Evolutionary conservation across 2,329 filamentous ascomycete genomes (phyloP).

Genomic region (Talaromyces sp.): DNA sequence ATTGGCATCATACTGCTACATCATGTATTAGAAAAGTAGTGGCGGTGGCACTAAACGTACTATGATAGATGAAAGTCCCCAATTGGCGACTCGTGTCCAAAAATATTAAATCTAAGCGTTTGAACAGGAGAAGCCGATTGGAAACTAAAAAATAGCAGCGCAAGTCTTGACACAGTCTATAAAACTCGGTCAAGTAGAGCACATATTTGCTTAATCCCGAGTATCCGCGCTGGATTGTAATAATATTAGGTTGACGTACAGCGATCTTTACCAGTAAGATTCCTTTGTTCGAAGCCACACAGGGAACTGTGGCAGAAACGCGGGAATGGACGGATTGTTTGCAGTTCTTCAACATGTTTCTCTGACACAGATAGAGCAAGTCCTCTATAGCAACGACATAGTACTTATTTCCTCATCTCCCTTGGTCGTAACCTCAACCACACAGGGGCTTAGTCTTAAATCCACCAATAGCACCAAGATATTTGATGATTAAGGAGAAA

Average conservation of each 20-base stretch:
- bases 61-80: neutral
- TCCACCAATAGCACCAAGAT: neutral
- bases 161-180: neutral
- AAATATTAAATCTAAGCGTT: neutral
- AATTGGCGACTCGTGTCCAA: neutral
- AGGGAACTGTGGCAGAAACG: neutral
- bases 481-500: neutral
- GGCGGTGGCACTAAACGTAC: neutral
- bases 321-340: neutral
- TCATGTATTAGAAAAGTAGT: no score
- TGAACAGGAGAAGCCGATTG: neutral
- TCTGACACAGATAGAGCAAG: neutral
- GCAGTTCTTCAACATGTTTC: neutral
- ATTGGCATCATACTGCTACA: neutral
- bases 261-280: neutral
- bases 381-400: neutral
- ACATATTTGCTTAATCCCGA: neutral
- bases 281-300: neutral
- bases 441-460: neutral
- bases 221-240: conserved; percentile 4
- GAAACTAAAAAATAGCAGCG: neutral
- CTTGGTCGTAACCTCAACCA: neutral
- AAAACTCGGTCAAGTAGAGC: neutral
- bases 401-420: neutral
- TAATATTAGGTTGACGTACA: neutral